phyloP scores from a whole-genome alignment of 2,329 filamentous ascomycete species.

The Colletotrichum horii region DNA sequence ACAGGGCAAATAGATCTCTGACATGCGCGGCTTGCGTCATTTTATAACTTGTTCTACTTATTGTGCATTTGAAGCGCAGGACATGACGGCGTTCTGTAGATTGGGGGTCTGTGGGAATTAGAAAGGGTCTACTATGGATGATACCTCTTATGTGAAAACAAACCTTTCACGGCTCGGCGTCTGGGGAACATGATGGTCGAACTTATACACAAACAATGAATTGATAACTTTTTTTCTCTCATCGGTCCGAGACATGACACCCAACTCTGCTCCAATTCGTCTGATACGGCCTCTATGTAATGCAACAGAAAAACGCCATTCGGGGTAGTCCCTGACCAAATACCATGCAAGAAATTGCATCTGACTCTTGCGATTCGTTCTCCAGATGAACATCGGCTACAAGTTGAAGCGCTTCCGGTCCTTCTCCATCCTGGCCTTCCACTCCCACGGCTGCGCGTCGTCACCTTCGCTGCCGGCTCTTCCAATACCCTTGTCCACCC shows the following conservation, averaged over 20 bases:
- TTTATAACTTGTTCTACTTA: neutral
- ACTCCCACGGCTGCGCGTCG: conserved; percentile 89
- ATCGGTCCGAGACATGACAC: neutral
- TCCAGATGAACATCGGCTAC: conserved; percentile 40
- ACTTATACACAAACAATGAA: neutral
- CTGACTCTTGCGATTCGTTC: neutral
- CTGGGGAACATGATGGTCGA: neutral
- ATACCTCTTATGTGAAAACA: conserved; percentile 15
- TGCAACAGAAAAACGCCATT: conserved; percentile 4
- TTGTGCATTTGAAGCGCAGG: neutral
- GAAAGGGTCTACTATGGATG: conserved; percentile 7
- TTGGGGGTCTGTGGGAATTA: neutral
- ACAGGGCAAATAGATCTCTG: conserved; percentile 10
- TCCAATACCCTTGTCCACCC: conserved; percentile 88
- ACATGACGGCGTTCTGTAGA: conserved; percentile 1
- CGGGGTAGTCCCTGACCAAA: neutral
- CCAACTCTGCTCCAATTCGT: neutral
- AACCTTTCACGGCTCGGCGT: conserved; percentile 14
- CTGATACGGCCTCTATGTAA: neutral
- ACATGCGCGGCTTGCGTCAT: neutral
- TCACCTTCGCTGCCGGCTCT: conserved; percentile 70
- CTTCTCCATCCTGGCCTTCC: conserved; percentile 97
- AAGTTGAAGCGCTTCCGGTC: conserved; percentile 91
- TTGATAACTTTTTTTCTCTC: neutral
- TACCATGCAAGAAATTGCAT: neutral